Evolutionary conservation across 371 early-diverging fungal genomes (phyloP), one percentile per base, ranked within the genome.

Genomic region (Circinella umbellata): DNA sequence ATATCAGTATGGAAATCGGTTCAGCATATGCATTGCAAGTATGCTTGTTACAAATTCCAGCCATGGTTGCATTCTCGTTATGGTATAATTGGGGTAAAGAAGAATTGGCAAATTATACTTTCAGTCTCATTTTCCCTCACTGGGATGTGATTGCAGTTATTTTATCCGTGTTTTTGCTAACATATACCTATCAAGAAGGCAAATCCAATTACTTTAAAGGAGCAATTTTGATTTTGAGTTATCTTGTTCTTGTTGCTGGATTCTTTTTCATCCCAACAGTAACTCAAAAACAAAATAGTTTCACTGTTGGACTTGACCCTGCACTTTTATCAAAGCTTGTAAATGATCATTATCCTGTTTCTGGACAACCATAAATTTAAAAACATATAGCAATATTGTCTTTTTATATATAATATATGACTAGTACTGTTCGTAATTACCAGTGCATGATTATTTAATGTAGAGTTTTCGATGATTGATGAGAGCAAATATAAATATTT

Each of bases 171-270:
- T 95, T 96, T 73, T 73, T 96, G 64, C 77, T 93, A 62, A 91
- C 91, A 9, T 95, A 95, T 71, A 91, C 95, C 37, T 96, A 95
- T 75, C 92, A 92, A 71, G 98, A 98, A 81, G 97, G 97, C 69
- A 96, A 94, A 80, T 83, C 91, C 60, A 97, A 98, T 75, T 96
- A 97, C 82, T 98, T 98, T 73, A 96, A 98, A 80, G 98, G 98
- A 10, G 81, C 93, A n/a, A 95, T 98, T 66, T 82, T 98, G 57
- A 85, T 92, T 39, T 73, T 96, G 15, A 91, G 93, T 46, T 98
- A 98, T 80, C 73, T 81, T 15, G 91, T 97, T 3, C 79, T 97
- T 62, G 78, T 96, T 74, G 89, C 88, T 4, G 91, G 91, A 3
- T 96, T 94, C 78, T 88, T 83, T 60, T 96, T 86, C 73, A 90